Base-by-base conservation (phyloP, 139 green algal genomes). In the Gonium pectorale region DNA sequence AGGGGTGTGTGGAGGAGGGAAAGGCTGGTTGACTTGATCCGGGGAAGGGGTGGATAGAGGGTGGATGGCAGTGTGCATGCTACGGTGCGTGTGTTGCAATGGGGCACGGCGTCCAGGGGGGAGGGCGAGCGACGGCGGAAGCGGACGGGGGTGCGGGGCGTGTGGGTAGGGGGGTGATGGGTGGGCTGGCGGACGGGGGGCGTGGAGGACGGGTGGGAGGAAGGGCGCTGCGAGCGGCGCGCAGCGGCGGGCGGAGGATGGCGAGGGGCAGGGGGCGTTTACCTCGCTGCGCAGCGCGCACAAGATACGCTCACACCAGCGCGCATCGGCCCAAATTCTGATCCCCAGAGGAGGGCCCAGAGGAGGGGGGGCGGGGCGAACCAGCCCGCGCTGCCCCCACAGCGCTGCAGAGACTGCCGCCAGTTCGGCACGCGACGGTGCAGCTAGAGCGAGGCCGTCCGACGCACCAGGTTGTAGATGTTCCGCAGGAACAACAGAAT, bases 391-490 rank as follows among this genome's bases (percentile, higher is more conserved):
- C n/a, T n/a, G n/a, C n/a, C n/a, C n/a, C n/a, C n/a, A n/a, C n/a
- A n/a, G n/a, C n/a, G n/a, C n/a, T n/a, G n/a, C n/a, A 56, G 49
- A 17, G 49, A 13, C 13, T 56, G 49, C n/a, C n/a, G 15, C 19
- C 56, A n/a, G n/a, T 64, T 29, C 56, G 56, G 56, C 22, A 64
- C 17, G 19, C 19, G 19, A 64, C 56, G 19, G 19, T 33, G 19
- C 56, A 68, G 4, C 62, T 29, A 68, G 5, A 33, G 13, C 49
- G 17, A 56, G 17, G 49, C 49, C 49, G 17, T 56, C 49, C n/a
- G 5, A 60, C 68, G 22, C 13, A 85, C 64, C 79, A 85, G 46
- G 31, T 75, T 29, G 31, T 84, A 84, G 0, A 84, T 52, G 31
- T 84, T 84, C 33, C 66, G 66, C 0, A 84, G 64, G 63, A 84